A percentile compares a stretch with the other conserved stretches of the same genome.
Evolutionary conservation across 2,329 filamentous ascomycete genomes (phyloP).

Genomic region (Fusarium subtropicale): DNA sequence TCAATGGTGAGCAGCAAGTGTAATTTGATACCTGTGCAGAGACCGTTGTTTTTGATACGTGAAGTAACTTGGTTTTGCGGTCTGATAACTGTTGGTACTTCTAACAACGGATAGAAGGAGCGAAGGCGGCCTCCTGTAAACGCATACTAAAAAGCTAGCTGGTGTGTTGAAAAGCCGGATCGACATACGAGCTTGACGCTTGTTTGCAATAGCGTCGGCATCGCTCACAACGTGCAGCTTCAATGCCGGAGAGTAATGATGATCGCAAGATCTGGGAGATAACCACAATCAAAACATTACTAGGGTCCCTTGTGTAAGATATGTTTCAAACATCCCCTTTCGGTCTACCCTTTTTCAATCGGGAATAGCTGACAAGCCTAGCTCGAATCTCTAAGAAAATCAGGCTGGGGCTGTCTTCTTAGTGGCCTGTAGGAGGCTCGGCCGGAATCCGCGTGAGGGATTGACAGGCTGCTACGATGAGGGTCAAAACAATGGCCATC

Average conservation of each 20-base stretch:
- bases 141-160: slow-evolving; percentile 2
- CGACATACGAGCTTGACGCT: slow-evolving; percentile 26
- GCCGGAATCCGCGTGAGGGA: slow-evolving; percentile 29
- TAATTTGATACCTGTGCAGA: slow-evolving; percentile 12
- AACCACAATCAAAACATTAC: slow-evolving; percentile 41
- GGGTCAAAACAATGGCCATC: slow-evolving; percentile 7
- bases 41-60: slow-evolving; percentile 18
- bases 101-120: background rate
- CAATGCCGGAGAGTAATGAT: slow-evolving; percentile 35
- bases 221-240: slow-evolving; percentile 23
- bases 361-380: slow-evolving; percentile 36
- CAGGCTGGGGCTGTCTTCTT: background rate
- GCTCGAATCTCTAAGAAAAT: slow-evolving; percentile 16
- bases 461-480: slow-evolving; percentile 23
- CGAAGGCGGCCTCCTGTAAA: slow-evolving; percentile 1
- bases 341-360: slow-evolving; percentile 32
- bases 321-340: slow-evolving; percentile 45
- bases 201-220: slow-evolving; percentile 39
- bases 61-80: slow-evolving; percentile 12
- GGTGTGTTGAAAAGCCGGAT: slow-evolving; percentile 31
- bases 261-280: slow-evolving; percentile 38
- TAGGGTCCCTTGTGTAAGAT: slow-evolving; percentile 35
- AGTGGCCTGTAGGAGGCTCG: slow-evolving; percentile 31
- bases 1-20: slow-evolving; percentile 23
- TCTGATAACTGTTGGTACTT: background rate